These are phyloP conservation scores for Termitomyces sp. DNA, from an alignment of 768 basidiomycete species.

Conservation along the genomic window DNA sequence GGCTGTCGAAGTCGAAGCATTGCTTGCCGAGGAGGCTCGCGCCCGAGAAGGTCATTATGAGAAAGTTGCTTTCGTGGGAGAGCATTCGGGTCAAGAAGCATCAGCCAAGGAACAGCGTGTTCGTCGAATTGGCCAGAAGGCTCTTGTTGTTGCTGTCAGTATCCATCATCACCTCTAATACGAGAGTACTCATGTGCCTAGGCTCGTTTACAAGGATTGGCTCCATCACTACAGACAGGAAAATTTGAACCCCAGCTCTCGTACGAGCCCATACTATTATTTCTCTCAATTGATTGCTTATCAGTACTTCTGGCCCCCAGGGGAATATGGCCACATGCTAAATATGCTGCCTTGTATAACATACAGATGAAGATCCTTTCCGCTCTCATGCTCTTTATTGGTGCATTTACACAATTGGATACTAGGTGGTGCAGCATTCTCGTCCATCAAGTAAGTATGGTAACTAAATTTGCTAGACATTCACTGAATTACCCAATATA, in stretches of 20 bases:
- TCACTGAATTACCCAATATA: not conserved
- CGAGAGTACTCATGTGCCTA: constrained; percentile 10
- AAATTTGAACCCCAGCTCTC: constrained; percentile 39
- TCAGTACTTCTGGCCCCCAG: constrained; percentile 16
- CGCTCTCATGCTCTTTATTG: constrained; percentile 31
- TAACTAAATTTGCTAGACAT: not conserved
- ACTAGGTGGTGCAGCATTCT: constrained; percentile 41
- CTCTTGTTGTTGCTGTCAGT: constrained; percentile 34
- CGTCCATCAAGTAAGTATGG: constrained; percentile 32
- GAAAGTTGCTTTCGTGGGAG: constrained; percentile 21
- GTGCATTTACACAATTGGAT: constrained; percentile 37
- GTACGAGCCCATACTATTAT: constrained; percentile 22
- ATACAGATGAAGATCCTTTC: constrained; percentile 31
- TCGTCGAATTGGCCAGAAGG: constrained; percentile 29
- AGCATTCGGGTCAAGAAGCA: constrained; percentile 17
- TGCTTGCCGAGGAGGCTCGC: constrained; percentile 39
- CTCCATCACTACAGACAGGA: constrained; percentile 34
- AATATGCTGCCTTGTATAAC: constrained; percentile 30
- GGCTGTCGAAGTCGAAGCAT: constrained; percentile 38
- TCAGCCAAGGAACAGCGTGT: constrained; percentile 38
- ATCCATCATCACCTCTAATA: not conserved
- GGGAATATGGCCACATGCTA: constrained; percentile 38
- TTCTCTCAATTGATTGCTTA: not conserved
- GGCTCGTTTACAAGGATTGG: constrained; percentile 34
- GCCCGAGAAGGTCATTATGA: constrained; percentile 27